Base-by-base conservation (phyloP, 257 asterid species). In the Solanum pennellii region DNA sequence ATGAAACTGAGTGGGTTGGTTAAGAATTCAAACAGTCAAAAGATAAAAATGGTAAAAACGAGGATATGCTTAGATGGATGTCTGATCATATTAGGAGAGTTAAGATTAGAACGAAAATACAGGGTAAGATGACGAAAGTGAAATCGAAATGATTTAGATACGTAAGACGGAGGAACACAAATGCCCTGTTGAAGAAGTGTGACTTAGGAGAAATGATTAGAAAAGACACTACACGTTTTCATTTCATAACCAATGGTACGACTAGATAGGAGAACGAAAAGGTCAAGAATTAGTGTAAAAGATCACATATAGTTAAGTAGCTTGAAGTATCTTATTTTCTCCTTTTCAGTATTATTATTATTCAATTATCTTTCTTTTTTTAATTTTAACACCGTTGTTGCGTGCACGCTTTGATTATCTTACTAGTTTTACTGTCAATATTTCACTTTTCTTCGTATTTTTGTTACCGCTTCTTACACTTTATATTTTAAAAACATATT, bases 131-230 rank as follows among this genome's bases (percentile, higher is more conserved):
- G 9, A 1, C 2, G 6, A 9, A 20, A 60, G 5, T 6, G 0
- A 56, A 7, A 23, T 60, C 23, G 3, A 23, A 7, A 62, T 23
- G 0, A 1, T 23, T 62, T 0, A 62, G 2, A 23, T 7, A 2
- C 4, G 25, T 60, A 14, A 60, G 0, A 14, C 0, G 14, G 14
- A 60, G 69, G 0, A 60, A 0, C 69, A 0, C 69, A 23, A 9
- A 4, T 60, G 0, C 15, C 29, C 25, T 0, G 23, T 60, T 60
- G 12, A 23, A 29, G 14, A 60, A 1, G 14, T 23, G 69, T 23
- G 15, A 23, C 29, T 60, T 12, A 0, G 11, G 25, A 21, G 27
- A 59, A 12, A 59, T 59, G 13, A 21, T 20, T 59, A 59, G 13
- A 59, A 0, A 59, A 21, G 68, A 21, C 12, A 59, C 21, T 1